Conservation (phyloP, 495 filamentous ascomycete species). For the Umbilicaria muhlenbergii region DNA sequence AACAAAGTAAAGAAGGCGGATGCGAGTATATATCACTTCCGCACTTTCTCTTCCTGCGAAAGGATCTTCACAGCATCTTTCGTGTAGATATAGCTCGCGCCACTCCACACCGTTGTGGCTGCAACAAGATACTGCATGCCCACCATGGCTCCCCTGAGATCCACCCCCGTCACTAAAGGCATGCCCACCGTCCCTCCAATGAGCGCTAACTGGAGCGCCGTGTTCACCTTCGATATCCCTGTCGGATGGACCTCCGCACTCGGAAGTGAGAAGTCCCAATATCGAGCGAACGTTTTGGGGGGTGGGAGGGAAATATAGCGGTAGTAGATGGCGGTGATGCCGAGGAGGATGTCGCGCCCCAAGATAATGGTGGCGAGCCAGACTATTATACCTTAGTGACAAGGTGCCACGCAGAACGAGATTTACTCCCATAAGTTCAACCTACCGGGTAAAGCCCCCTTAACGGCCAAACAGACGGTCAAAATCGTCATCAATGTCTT, state of each 20-base stretch:
- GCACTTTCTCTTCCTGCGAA: no score
- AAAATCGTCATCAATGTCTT: conserved; percentile 89
- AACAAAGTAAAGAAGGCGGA: no score
- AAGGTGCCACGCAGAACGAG: neutral
- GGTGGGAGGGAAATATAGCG: conserved; percentile 85
- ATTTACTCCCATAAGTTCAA: neutral
- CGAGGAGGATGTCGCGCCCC: conserved; percentile 74
- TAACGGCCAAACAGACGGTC: conserved; percentile 65
- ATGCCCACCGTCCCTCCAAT: conserved; percentile 63
- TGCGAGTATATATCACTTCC: no score
- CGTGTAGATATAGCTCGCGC: conserved; percentile 65
- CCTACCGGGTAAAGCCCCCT: conserved; percentile 65
- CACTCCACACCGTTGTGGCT: conserved; percentile 70
- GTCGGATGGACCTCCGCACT: conserved; percentile 89
- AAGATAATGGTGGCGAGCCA: conserved; percentile 82
- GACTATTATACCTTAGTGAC: conserved; percentile 28
- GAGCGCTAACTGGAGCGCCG: conserved; percentile 60
- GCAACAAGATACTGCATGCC: conserved; percentile 55
- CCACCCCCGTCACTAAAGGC: conserved; percentile 41
- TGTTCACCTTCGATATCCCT: conserved; percentile 80
- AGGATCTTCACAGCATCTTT: conserved; percentile 73
- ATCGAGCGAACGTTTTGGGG: conserved; percentile 82
- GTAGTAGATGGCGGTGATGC: conserved; percentile 83
- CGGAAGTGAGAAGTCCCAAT: conserved; percentile 94
- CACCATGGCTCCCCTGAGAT: conserved; percentile 11